These are phyloP conservation scores for Bipolaris bicolor DNA, from an alignment of 2,329 filamentous ascomycete species.

Conservation along the genomic window DNA sequence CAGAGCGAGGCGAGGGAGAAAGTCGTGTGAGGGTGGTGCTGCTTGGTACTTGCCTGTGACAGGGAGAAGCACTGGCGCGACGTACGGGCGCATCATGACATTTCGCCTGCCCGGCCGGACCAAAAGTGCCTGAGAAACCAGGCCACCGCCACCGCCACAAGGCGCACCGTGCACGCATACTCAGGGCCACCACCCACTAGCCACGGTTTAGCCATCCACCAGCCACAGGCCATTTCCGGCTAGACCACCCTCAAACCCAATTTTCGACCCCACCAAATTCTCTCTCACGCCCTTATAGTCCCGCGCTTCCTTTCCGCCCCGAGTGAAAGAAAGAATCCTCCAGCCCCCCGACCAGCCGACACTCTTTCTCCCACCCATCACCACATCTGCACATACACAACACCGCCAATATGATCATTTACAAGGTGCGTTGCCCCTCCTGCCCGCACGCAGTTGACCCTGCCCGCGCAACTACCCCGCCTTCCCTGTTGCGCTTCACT, in stretches of 20 bases:
- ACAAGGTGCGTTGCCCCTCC: constrained; percentile 54
- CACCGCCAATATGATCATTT: constrained; percentile 59
- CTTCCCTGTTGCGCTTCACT: constrained; percentile 25
- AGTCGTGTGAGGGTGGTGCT: constrained; percentile 44
- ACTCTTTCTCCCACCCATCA: constrained; percentile 15
- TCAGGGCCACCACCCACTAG: neutral
- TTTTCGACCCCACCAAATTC: constrained; percentile 39
- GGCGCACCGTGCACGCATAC: neutral
- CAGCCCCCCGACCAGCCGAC: constrained; percentile 18
- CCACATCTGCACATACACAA: constrained; percentile 7
- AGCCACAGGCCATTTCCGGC: constrained; percentile 8
- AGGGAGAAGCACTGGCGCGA: constrained; percentile 20
- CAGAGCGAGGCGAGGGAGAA: constrained; percentile 29
- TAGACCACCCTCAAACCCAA: constrained; percentile 21
- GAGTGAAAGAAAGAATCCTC: constrained; percentile 22
- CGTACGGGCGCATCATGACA: constrained; percentile 32
- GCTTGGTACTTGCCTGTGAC: constrained; percentile 8
- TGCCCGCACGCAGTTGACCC: constrained; percentile 17
- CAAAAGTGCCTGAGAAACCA: constrained; percentile 2
- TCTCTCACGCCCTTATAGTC: constrained; percentile 23
- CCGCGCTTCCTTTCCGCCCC: constrained; percentile 23
- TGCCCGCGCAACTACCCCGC: constrained; percentile 37
- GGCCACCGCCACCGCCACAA: neutral
- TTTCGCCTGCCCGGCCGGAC: constrained; percentile 11
- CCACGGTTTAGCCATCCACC: constrained; percentile 2